Evolutionary conservation across 306 rosid species (phyloP).

Genomic region (Quercus wislizeni): DNA sequence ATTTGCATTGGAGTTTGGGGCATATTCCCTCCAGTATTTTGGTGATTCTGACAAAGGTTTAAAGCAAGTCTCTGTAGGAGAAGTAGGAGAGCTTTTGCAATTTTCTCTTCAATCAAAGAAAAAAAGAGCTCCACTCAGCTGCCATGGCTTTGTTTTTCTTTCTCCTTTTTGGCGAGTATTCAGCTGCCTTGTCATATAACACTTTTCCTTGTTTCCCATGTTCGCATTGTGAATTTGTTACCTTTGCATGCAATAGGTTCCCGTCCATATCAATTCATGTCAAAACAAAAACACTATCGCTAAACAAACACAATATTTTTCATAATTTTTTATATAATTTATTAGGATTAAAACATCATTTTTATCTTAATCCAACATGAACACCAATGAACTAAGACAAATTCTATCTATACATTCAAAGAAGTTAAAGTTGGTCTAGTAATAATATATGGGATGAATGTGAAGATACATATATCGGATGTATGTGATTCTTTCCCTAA

Average conservation of each 20-base stretch:
- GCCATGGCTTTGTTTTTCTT: background rate
- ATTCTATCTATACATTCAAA: too few relatives aligned
- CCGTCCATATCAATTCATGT: background rate
- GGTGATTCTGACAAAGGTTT: background rate
- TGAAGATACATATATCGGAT: too few relatives aligned
- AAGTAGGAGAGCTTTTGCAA: background rate
- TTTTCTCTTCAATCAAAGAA: background rate
- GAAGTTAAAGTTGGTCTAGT: too few relatives aligned
- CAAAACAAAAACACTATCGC: background rate
- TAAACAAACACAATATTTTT: too few relatives aligned
- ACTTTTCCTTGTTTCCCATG: background rate
- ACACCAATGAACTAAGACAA: too few relatives aligned
- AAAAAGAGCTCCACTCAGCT: background rate
- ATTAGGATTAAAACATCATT: too few relatives aligned
- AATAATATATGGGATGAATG: too few relatives aligned
- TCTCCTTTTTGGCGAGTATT: too few relatives aligned
- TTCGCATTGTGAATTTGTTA: background rate
- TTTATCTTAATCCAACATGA: too few relatives aligned
- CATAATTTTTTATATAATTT: too few relatives aligned
- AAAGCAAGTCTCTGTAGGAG: background rate
- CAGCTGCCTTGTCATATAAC: too few relatives aligned
- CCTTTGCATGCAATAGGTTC: background rate
- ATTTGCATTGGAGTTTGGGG: background rate
- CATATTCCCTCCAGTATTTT: background rate
- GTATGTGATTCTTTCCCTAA: too few relatives aligned